These are phyloP conservation scores for Colletotrichum chlorophyti DNA, from an alignment of 2,329 filamentous ascomycete genomes.

Conservation along the genomic window DNA sequence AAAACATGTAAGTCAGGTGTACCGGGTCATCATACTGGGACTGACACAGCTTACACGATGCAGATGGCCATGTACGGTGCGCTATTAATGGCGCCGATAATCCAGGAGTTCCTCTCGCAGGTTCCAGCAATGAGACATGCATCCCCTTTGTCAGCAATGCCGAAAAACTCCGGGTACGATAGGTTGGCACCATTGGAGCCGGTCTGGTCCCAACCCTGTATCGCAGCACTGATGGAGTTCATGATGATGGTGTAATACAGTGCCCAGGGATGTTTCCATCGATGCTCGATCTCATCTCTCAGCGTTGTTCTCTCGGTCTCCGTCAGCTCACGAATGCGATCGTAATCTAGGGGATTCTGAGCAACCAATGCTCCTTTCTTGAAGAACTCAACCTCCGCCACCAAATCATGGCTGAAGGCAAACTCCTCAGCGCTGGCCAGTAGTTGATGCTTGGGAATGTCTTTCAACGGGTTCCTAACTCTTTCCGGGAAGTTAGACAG, in stretches of 20 bases:
- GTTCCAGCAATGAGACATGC: slow-evolving; percentile 41
- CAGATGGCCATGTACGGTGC: slow-evolving; percentile 45
- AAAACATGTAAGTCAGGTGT: neutral
- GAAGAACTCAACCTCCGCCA: slow-evolving; percentile 45
- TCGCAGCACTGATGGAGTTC: slow-evolving; percentile 60
- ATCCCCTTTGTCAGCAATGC: slow-evolving; percentile 49
- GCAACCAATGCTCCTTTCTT: slow-evolving; percentile 59
- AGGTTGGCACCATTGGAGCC: slow-evolving; percentile 57
- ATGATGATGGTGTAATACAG: slow-evolving; percentile 58
- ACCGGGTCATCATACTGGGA: neutral
- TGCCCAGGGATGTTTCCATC: slow-evolving; percentile 55
- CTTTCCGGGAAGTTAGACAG: neutral
- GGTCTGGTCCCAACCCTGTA: slow-evolving; percentile 58
- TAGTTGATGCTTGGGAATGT: slow-evolving; percentile 57
- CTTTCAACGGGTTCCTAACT: slow-evolving; percentile 43
- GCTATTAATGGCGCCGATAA: slow-evolving; percentile 67
- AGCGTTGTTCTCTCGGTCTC: slow-evolving; percentile 49
- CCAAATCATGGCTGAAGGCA: slow-evolving; percentile 52
- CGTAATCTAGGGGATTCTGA: slow-evolving; percentile 53
- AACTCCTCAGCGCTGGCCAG: slow-evolving; percentile 61
- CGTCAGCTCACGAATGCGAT: slow-evolving; percentile 52
- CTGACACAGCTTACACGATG: neutral
- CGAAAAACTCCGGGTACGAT: slow-evolving; percentile 52
- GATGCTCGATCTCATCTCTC: slow-evolving; percentile 51
- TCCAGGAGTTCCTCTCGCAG: slow-evolving; percentile 58